Evolutionary conservation across 176 grass and related monocot genomes (phyloP), one percentile per base, ranked within the genome.

Genomic region (Triticum turgidum): DNA sequence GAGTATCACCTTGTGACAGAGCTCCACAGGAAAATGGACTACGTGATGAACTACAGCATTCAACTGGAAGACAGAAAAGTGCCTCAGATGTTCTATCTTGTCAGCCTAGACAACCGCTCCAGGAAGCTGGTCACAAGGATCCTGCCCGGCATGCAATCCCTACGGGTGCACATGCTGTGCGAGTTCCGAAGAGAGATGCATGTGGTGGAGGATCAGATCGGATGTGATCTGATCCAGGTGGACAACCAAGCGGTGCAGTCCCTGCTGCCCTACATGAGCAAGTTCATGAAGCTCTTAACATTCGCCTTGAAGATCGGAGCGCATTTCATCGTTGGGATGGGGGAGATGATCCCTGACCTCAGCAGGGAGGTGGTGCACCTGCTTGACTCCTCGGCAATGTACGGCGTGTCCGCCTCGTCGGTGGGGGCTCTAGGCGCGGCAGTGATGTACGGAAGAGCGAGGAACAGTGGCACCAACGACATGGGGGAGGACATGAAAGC

Each of bases 331-430:
- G 88, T 92, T 0, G 96, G 96, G 18, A 96, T 94, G 92, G 96
- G 96, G 35, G 91, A 94, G 59, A 96, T 98, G 96, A 94, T 98
- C 82, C 96, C 96, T 80, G 96, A 96, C 83, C 86, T 98, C 72
- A 91, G 84, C 47, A 91, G 65, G 79, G 93, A 96, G 81, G 85
- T 94, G 25, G 89, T 90, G 20, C 91, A 87, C 79, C 61, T 98
- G 62, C 80, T 98, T 1, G 93, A 92, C 74, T 92, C 96, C 33
- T 91, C 92, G 4, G 61, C 80, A 39, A 69, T 87, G 70, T 89
- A 89, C n/a, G 86, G 88, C 45, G 63, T 73, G 6, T 91, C 95
- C 17, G 86, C 91, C 21, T 82, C 86, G 3, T 90, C 96, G 0
- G 71, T 93, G 62, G 91, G 93, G n/a, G 91, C 86, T 79, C 47